Evolutionary conservation across 192 early-diverging fungal species (phyloP).

Genomic region (Podila epicladia): DNA sequence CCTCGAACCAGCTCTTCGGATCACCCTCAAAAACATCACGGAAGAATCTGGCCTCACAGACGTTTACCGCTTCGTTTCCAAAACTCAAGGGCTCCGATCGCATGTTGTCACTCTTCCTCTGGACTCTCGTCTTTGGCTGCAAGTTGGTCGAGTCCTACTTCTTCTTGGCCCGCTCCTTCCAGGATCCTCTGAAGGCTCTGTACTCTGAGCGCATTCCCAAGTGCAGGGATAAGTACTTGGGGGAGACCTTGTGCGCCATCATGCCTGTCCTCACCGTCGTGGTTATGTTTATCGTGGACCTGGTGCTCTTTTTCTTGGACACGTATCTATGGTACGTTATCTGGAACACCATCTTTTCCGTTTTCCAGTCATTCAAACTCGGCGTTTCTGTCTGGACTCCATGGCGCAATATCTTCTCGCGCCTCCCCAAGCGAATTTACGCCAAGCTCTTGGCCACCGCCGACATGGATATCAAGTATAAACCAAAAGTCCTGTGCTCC

Average conservation of each 20-base stretch:
- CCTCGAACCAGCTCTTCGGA: conserved; percentile 62
- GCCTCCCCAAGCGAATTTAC: conserved; percentile 78
- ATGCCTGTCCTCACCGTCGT: conserved; percentile 70
- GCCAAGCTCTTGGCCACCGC: conserved; percentile 71
- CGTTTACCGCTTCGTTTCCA: conserved; percentile 77
- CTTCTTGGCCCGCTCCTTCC: conserved; percentile 79
- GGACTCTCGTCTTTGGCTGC: conserved; percentile 73
- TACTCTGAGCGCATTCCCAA: conserved; percentile 49
- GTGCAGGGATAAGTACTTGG: conserved; percentile 65
- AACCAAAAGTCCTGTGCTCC: conserved; percentile 76
- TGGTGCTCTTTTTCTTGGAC: conserved; percentile 80
- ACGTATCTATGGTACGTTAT: conserved; percentile 88
- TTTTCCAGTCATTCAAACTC: conserved; percentile 72
- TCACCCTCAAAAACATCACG: conserved; percentile 19
- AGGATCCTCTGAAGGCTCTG: conserved; percentile 68
- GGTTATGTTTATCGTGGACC: conserved; percentile 74
- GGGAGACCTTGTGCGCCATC: conserved; percentile 62
- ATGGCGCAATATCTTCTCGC: conserved; percentile 77
- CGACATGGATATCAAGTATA: conserved; percentile 76
- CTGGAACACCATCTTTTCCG: conserved; percentile 80
- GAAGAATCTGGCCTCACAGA: conserved; percentile 45
- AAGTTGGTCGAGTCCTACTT: conserved; percentile 83
- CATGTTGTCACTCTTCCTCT: conserved; percentile 70
- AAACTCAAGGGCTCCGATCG: conserved; percentile 69
- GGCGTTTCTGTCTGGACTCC: conserved; percentile 82